Evolutionary conservation across 495 filamentous ascomycete genomes (phyloP).

Genomic region (Penicillium verhagenii): DNA sequence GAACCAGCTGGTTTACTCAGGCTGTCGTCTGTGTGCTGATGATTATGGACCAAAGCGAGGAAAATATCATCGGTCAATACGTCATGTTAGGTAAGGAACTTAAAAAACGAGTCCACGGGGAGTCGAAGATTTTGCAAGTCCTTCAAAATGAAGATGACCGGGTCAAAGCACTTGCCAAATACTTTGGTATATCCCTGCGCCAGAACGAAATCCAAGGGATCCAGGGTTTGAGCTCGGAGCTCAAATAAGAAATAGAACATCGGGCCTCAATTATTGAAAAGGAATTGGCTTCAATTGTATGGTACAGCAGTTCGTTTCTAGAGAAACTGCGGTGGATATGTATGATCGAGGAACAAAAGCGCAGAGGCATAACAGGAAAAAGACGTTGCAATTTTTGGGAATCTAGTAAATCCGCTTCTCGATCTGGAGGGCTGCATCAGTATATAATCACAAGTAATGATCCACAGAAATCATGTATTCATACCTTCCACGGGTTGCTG

Average conservation of each 20-base stretch:
- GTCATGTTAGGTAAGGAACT: constrained; percentile 55
- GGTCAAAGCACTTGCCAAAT: constrained; percentile 49
- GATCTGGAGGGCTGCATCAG: constrained; percentile 27
- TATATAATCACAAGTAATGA: background rate
- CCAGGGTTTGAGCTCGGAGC: constrained; percentile 45
- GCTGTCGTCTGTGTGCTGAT: constrained; percentile 54
- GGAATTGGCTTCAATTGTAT: constrained; percentile 15
- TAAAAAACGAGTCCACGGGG: constrained; percentile 55
- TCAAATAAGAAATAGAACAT: no score
- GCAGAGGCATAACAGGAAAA: constrained; percentile 24
- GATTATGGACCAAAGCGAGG: constrained; percentile 36
- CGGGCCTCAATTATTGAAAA: constrained; percentile 13
- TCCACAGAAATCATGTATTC: constrained; percentile 8
- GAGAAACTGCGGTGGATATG: constrained; percentile 28
- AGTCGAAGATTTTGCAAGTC: constrained; percentile 48
- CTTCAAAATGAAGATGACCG: constrained; percentile 54
- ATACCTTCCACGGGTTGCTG: constrained; percentile 92
- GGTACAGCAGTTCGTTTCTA: constrained; percentile 26
- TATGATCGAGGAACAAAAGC: constrained; percentile 23
- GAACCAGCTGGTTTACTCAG: constrained; percentile 53
- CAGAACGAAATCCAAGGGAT: constrained; percentile 52
- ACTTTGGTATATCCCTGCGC: constrained; percentile 55
- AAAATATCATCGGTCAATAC: constrained; percentile 54
- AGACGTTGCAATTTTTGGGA: constrained; percentile 25
- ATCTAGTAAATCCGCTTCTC: constrained; percentile 44